Evolutionary conservation across 1,284 basidiomycete genomes (phyloP).

Genomic region (Trichosporon coremiiforme): DNA sequence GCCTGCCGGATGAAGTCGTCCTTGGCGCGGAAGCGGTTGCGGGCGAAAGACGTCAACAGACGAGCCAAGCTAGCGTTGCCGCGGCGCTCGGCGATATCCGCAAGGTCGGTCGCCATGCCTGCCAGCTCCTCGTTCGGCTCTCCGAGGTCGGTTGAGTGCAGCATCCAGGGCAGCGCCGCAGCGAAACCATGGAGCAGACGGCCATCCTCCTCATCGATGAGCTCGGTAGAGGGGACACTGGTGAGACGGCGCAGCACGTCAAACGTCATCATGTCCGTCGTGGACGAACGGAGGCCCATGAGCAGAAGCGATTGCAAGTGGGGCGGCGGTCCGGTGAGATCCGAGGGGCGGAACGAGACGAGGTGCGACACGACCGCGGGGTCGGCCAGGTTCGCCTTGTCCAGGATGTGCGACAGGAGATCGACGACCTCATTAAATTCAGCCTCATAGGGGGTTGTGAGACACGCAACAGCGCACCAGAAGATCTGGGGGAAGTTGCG

Average conservation of each 20-base stretch:
- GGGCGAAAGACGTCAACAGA: conserved; percentile 86
- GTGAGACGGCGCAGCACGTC: conserved; percentile 69
- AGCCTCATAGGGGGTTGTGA: conserved; percentile 77
- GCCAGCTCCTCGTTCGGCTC: conserved; percentile 66
- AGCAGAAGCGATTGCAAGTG: conserved; percentile 75
- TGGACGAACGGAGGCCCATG: conserved; percentile 76
- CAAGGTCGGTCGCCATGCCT: conserved; percentile 74
- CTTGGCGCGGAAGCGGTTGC: conserved; percentile 82
- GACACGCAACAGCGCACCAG: conserved; percentile 80
- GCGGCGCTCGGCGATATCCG: conserved; percentile 70
- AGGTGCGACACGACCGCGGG: conserved; percentile 66
- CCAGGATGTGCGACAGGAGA: conserved; percentile 71
- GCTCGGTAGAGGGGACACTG: conserved; percentile 64
- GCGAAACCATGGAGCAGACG: conserved; percentile 83
- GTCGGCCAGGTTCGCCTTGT: conserved; percentile 73
- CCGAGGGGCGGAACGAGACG: conserved; percentile 67
- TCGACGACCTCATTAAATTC: conserved; percentile 75
- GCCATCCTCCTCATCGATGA: conserved; percentile 72
- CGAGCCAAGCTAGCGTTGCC: conserved; percentile 73
- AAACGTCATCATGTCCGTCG: conserved; percentile 70
- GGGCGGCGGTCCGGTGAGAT: conserved; percentile 68
- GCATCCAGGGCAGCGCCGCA: conserved; percentile 82
- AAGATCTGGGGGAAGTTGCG: conserved; percentile 76
- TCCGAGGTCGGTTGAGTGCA: conserved; percentile 73
- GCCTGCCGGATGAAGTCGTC: conserved; percentile 94